Base-by-base conservation (phyloP, 352 stramenopile species). In the Elongisporangium undulatum region DNA sequence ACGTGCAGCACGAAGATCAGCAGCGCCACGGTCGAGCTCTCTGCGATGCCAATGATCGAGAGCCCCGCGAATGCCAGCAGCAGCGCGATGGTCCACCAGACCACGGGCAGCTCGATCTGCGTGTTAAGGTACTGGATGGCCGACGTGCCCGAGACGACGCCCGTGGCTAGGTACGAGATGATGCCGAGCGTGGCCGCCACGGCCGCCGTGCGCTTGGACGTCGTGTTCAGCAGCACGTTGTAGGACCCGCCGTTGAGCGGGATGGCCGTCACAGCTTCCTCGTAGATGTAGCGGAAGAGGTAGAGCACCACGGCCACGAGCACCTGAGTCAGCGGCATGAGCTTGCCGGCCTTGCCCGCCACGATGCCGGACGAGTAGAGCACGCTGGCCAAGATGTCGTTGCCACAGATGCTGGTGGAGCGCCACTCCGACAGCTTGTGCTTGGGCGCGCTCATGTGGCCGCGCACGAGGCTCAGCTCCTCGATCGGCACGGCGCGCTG, bases 171-270 rank as follows among this genome's bases (percentile, higher is more conserved):
- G 69, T 97, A 97, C 22, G 88, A 92, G 63, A 97, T 95, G 61
- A 97, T 89, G 7, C 88, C 86, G 29, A 97, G 82, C 0, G 86
- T 87, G 5, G 91, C 91, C 10, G 91, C 91, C 16, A 96, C 79
- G 0, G 87, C 89, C n/a, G 91, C 91, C 22, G 90, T 80, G 59
- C 77, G 68, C 74, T 97, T 97, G 52, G 79, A 94, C 21, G 90
- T 97, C 9, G 88, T 95, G 65, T 97, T 97, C 19, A 97, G 77
- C 45, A 97, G 67, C 21, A 97, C 81, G 56, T 97, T 97, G 69
- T 97, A 97, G 10, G 88, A 94, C 13, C 90, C 91, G 24, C 91
- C 91, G 58, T 97, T 97, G 38, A 96, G 77, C 4, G 90, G 90
- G 24, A 97, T 85, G 8, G 90, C 91, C 19, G 75, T 94, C 53